Percentiles rank a stretch among this genome's conserved stretches.
Conservation (phyloP, 306 rosid genomes). For the Aeschynomene evenia region DNA sequence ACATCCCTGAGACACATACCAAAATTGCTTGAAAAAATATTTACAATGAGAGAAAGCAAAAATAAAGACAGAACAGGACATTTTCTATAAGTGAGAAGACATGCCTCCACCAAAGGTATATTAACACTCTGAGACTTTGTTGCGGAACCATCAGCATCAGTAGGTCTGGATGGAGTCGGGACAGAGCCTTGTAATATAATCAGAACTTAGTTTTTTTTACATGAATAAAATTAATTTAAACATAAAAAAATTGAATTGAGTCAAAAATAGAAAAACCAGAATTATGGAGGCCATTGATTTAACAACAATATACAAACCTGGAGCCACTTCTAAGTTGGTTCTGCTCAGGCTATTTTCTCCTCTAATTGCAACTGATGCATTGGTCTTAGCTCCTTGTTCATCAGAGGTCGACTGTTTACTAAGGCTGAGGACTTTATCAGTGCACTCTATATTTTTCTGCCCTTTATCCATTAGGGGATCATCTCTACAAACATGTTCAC, state of each 20-base stretch:
- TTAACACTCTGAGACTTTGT: conserved; percentile 44
- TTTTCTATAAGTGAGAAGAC: conserved; percentile 14
- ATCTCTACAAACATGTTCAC: conserved; percentile 45
- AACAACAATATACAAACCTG: conserved; percentile 54
- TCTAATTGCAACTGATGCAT: conserved; percentile 37
- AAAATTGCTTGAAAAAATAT: not conserved
- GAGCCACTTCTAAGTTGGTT: conserved; percentile 48
- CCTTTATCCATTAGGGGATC: conserved; percentile 51
- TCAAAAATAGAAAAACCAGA: conserved; percentile 18
- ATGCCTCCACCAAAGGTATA: conserved; percentile 60
- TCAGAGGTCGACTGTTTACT: conserved; percentile 42
- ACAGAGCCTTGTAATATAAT: conserved; percentile 50
- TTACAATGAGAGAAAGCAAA: not conserved
- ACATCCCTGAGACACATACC: conserved; percentile 54
- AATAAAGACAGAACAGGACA: not conserved
- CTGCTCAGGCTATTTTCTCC: conserved; percentile 56
- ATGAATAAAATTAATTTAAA: conserved; percentile 19
- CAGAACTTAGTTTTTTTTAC: conserved; percentile 23
- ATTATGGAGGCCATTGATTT: not conserved
- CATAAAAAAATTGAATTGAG: conserved; percentile 6
- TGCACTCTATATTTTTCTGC: conserved; percentile 46
- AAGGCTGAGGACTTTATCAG: conserved; percentile 52
- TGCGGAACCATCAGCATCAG: conserved; percentile 43
- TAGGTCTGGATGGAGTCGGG: conserved; percentile 45
- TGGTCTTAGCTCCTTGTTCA: conserved; percentile 52